Conservation (phyloP, 2,329 filamentous ascomycete species). For the Tolypocladium ovalisporum region DNA sequence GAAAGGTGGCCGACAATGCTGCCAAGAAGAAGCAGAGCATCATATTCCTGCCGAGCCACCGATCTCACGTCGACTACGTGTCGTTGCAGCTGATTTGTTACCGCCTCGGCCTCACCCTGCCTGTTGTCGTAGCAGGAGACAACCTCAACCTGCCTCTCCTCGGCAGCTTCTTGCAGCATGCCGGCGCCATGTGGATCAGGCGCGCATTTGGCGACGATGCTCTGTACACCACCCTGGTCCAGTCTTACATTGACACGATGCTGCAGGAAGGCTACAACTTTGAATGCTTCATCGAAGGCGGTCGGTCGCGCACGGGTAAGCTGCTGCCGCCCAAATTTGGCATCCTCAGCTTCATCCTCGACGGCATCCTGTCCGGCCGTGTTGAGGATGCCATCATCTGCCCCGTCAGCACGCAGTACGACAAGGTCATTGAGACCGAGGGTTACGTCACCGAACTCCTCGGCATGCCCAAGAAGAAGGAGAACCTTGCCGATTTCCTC, state of each 20-base stretch:
- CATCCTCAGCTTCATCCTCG: constrained; percentile 82
- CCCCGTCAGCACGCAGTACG: constrained; percentile 93
- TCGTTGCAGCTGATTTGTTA: constrained; percentile 94
- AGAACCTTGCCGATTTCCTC: constrained; percentile 85
- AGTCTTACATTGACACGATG: constrained; percentile 88
- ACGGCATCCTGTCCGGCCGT: constrained; percentile 77
- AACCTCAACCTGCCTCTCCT: constrained; percentile 92
- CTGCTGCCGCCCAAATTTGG: constrained; percentile 90
- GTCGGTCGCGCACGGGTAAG: constrained; percentile 86
- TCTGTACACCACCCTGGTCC: constrained; percentile 84
- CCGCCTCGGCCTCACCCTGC: constrained; percentile 75
- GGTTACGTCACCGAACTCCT: constrained; percentile 92
- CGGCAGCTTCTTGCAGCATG: constrained; percentile 83
- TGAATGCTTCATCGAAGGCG: constrained; percentile 96
- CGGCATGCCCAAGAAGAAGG: constrained; percentile 89
- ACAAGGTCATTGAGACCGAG: constrained; percentile 97
- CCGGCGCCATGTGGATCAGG: constrained; percentile 95
- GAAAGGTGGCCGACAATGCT: constrained; percentile 73
- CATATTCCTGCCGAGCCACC: constrained; percentile 88
- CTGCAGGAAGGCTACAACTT: constrained; percentile 88
- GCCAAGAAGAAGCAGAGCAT: constrained; percentile 86
- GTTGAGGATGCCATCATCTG: constrained; percentile 89
- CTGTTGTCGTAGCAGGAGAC: constrained; percentile 88
- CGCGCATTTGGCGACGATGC: constrained; percentile 86
- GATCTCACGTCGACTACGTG: constrained; percentile 94